phyloP scores from a whole-genome alignment of 2,329 filamentous ascomycete genomes.

The Calonectria naviculata region DNA sequence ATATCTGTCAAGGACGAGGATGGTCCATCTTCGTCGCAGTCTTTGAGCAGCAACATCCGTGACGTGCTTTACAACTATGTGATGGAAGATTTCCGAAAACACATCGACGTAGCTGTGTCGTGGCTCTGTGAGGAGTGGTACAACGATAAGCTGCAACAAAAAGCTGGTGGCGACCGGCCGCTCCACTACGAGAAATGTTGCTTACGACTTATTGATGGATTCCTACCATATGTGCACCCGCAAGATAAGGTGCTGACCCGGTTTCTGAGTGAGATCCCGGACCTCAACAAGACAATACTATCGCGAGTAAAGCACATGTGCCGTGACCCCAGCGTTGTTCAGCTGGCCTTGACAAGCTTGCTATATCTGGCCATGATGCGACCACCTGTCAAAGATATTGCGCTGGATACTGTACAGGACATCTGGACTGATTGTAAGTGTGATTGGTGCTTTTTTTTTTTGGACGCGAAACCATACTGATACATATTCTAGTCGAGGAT shows the following conservation, averaged over 20 bases:
- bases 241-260: slow-evolving; percentile 91
- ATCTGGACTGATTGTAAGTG: slow-evolving; percentile 75
- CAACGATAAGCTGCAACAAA: slow-evolving; percentile 74
- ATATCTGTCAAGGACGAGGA: slow-evolving; percentile 67
- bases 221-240: slow-evolving; percentile 90
- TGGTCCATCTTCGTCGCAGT: slow-evolving; percentile 48
- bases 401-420: slow-evolving; percentile 73
- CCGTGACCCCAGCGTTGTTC: slow-evolving; percentile 73
- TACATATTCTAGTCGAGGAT: slow-evolving; percentile 63
- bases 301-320: slow-evolving; percentile 77
- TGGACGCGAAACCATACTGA: slow-evolving; percentile 26
- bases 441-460: neutral
- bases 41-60: slow-evolving; percentile 77
- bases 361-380: slow-evolving; percentile 76
- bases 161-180: slow-evolving; percentile 58
- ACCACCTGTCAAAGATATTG: slow-evolving; percentile 71
- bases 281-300: slow-evolving; percentile 78
- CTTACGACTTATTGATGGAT: slow-evolving; percentile 85
- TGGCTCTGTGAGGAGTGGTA: slow-evolving; percentile 99
- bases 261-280: slow-evolving; percentile 91
- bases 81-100: slow-evolving; percentile 89
- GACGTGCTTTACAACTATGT: slow-evolving; percentile 87
- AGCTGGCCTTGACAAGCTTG: slow-evolving; percentile 72
- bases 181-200: slow-evolving; percentile 84
- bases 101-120: slow-evolving; percentile 89